These are phyloP conservation scores for Boletus pseudo-olivaceus DNA, from an alignment of 768 basidiomycete genomes.

Conservation along the genomic window DNA sequence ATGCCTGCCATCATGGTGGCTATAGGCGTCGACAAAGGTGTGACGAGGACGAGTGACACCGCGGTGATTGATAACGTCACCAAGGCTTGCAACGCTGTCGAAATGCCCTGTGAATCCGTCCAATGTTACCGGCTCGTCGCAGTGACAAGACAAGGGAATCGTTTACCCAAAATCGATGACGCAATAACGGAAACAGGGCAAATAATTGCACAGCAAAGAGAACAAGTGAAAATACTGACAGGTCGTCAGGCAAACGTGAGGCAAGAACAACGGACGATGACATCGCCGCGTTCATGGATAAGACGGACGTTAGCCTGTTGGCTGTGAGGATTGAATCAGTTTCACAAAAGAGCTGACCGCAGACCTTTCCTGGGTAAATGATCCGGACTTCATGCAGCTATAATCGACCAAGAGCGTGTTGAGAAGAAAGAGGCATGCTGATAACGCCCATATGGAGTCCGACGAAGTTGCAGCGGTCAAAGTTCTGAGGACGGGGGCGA, in stretches of 20 bases:
- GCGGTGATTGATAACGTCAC: conserved; percentile 53
- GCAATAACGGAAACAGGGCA: conserved; percentile 78
- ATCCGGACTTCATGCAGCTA: conserved; percentile 44
- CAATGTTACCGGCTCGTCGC: conserved; percentile 11
- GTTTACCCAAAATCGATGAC: conserved; percentile 66
- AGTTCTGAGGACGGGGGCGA: conserved; percentile 89
- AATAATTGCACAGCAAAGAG: conserved; percentile 81
- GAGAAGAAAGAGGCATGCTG: conserved; percentile 78
- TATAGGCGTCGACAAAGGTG: conserved; percentile 52
- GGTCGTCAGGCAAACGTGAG: conserved; percentile 78
- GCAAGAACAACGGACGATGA: conserved; percentile 92
- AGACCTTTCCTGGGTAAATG: conserved; percentile 58
- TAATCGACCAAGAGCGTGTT: conserved; percentile 86
- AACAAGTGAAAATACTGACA: conserved; percentile 86
- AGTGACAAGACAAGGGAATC: conserved; percentile 8
- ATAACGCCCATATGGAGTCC: conserved; percentile 95
- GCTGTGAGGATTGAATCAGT: conserved; percentile 22
- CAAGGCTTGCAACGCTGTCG: conserved; percentile 42
- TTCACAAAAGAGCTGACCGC: conserved; percentile 21
- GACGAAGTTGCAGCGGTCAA: conserved; percentile 93
- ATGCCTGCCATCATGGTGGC: conserved; percentile 49
- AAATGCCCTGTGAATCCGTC: conserved; percentile 41
- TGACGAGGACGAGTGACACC: conserved; percentile 50
- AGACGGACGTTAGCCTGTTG: conserved; percentile 70
- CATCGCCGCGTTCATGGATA: conserved; percentile 89